Percentiles rank a stretch among this genome's conserved stretches.
Evolutionary conservation across 2,329 filamentous ascomycete species (phyloP).

Genomic region (Colletotrichum phormii): DNA sequence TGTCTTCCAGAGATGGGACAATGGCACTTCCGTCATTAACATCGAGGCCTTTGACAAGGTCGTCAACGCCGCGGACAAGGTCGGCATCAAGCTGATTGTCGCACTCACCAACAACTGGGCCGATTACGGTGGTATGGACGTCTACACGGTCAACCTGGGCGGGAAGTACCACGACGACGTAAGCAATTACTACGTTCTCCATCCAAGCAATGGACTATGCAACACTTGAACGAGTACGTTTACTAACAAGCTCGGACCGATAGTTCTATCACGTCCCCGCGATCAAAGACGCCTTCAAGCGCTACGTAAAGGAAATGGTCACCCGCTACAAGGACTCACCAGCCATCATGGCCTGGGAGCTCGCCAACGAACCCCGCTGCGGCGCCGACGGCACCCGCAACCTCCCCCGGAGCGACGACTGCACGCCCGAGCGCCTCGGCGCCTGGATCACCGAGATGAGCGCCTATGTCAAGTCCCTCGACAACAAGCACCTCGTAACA

Average conservation of each 20-base stretch:
- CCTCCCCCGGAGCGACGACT: constrained; percentile 53
- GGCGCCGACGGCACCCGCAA: constrained; percentile 58
- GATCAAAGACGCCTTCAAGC: constrained; percentile 65
- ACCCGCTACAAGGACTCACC: constrained; percentile 68
- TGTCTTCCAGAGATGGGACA: constrained; percentile 58
- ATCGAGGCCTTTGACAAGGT: constrained; percentile 60
- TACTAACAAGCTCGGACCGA: neutral
- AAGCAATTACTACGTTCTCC: constrained; percentile 23
- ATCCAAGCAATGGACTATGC: neutral
- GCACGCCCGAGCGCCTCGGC: constrained; percentile 55
- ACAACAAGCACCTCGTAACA: constrained; percentile 64
- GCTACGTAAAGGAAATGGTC: constrained; percentile 70
- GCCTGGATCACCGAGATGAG: constrained; percentile 66
- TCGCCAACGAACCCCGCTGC: constrained; percentile 71
- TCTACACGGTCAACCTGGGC: constrained; percentile 63
- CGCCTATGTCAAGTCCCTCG: constrained; percentile 63
- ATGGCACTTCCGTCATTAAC: constrained; percentile 59
- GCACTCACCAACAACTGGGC: constrained; percentile 67
- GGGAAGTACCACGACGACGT: constrained; percentile 61
- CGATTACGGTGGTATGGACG: constrained; percentile 66
- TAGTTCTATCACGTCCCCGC: constrained; percentile 61
- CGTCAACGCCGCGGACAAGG: constrained; percentile 58
- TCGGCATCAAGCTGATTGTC: constrained; percentile 62
- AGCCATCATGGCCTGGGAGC: constrained; percentile 75
- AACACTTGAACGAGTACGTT: no score